Conservation (phyloP, 1,139 yeast genomes). For the Yamadazyma songkhlaensis region DNA sequence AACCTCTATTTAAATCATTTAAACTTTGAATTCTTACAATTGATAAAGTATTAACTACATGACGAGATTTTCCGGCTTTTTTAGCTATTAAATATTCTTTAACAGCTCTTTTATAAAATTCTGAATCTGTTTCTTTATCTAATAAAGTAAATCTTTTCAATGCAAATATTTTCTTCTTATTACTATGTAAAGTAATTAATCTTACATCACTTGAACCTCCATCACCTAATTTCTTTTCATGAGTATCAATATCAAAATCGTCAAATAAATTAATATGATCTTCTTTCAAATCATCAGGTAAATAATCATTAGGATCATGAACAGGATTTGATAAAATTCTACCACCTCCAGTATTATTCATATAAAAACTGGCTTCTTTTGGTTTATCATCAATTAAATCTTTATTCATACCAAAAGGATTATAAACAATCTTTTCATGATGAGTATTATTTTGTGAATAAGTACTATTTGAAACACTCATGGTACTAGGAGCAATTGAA, state of each 20-base stretch:
- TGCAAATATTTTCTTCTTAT: slow-evolving; percentile 48
- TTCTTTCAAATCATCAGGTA: slow-evolving; percentile 56
- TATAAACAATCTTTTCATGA: slow-evolving; percentile 41
- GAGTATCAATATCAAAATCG: slow-evolving; percentile 53
- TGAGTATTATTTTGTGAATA: slow-evolving; percentile 2
- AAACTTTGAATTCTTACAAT: slow-evolving; percentile 59
- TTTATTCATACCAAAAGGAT: slow-evolving; percentile 46
- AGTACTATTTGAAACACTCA: background rate
- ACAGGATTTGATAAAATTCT: slow-evolving; percentile 62
- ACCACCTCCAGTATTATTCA: slow-evolving; percentile 24
- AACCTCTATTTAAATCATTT: slow-evolving; percentile 55
- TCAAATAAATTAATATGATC: slow-evolving; percentile 53
- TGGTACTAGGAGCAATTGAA: background rate
- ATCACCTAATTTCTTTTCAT: slow-evolving; percentile 54
- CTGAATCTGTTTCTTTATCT: slow-evolving; percentile 58
- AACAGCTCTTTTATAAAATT: slow-evolving; percentile 62
- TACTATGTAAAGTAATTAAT: slow-evolving; percentile 39
- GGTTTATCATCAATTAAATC: slow-evolving; percentile 34
- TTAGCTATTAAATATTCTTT: slow-evolving; percentile 64
- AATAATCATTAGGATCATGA: slow-evolving; percentile 61
- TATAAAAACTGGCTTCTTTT: slow-evolving; percentile 39
- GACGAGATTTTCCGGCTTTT: slow-evolving; percentile 41
- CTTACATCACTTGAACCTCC: slow-evolving; percentile 76
- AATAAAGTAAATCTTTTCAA: slow-evolving; percentile 65
- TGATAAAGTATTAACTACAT: slow-evolving; percentile 56